Conservation (phyloP, 805 yeast species). For the Lachancea mirantina region DNA sequence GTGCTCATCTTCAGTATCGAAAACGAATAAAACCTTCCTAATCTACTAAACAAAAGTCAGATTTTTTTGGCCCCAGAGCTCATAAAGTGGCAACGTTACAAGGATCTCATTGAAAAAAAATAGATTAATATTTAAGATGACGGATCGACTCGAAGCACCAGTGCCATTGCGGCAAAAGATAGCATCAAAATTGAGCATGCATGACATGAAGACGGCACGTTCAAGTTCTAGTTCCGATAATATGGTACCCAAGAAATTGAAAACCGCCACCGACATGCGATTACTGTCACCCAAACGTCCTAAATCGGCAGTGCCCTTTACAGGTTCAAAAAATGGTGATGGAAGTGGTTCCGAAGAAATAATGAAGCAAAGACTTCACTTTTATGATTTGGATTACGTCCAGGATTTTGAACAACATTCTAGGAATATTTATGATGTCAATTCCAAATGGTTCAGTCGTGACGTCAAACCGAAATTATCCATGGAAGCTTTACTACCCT, state of each 20-base stretch:
- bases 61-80: too few relatives aligned
- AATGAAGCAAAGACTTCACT: conserved; percentile 28
- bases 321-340: conserved; percentile 14
- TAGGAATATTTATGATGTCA: conserved; percentile 25
- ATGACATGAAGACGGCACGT: conserved; percentile 16
- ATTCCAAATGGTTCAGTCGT: conserved; percentile 37
- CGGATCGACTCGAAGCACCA: conserved; percentile 20
- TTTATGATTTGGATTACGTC: conserved; percentile 49
- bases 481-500: conserved; percentile 52
- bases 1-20: too few relatives aligned
- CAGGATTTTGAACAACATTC: conserved; percentile 32
- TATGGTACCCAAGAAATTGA: conserved; percentile 14
- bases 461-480: conserved; percentile 29
- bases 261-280: conserved; percentile 3
- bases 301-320: conserved; percentile 23
- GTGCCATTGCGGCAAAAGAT: conserved; percentile 21
- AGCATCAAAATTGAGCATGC: conserved; percentile 12
- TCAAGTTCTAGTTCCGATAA: conserved; percentile 17
- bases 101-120: too few relatives aligned
- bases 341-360: conserved; percentile 21
- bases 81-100: too few relatives aligned
- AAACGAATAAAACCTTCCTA: too few relatives aligned
- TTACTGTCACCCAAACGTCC: conserved; percentile 7
- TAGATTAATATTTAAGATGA: too few relatives aligned
- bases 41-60: too few relatives aligned